Conservation (phyloP, 106 monocot species). For the Chionographis japonica region DNA sequence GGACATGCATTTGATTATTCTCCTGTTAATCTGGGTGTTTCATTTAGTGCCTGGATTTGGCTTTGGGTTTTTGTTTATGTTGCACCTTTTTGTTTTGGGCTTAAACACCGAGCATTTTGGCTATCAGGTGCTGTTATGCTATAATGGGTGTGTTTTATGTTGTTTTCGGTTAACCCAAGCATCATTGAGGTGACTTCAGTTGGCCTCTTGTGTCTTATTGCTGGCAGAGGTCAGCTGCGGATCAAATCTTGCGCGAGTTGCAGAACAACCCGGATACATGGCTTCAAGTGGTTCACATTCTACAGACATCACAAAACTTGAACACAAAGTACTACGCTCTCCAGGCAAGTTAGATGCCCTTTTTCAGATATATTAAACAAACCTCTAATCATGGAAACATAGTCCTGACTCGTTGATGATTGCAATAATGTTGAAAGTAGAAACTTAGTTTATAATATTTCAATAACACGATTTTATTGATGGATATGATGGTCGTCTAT, state of each 20-base stretch:
- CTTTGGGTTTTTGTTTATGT: too few relatives aligned
- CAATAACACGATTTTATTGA: too few relatives aligned
- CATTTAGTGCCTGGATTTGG: too few relatives aligned
- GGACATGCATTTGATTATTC: too few relatives aligned
- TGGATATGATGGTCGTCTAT: too few relatives aligned
- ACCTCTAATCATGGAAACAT: too few relatives aligned
- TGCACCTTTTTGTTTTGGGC: neutral
- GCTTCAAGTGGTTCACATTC: slow-evolving; percentile 95
- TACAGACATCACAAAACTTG: slow-evolving; percentile 89
- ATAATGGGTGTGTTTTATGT: neutral
- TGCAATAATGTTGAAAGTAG: too few relatives aligned
- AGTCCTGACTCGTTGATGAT: too few relatives aligned
- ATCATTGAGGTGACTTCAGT: too few relatives aligned
- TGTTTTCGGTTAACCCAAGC: too few relatives aligned
- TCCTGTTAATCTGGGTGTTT: too few relatives aligned
- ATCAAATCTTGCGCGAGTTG: slow-evolving; percentile 86
- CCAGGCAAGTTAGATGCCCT: slow-evolving; percentile 40
- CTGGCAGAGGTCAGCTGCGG: slow-evolving; percentile 82
- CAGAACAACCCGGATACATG: slow-evolving; percentile 95
- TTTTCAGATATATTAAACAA: neutral
- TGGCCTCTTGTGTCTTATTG: neutral
- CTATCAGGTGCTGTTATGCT: neutral
- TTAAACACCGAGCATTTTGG: neutral
- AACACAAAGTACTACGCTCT: slow-evolving; percentile 97
- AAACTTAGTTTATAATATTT: too few relatives aligned